Percentiles rank a stretch among this genome's conserved stretches.
These are phyloP conservation scores for Neonectria coccinea DNA, from an alignment of 2,329 filamentous ascomycete species.

Conservation along the genomic window DNA sequence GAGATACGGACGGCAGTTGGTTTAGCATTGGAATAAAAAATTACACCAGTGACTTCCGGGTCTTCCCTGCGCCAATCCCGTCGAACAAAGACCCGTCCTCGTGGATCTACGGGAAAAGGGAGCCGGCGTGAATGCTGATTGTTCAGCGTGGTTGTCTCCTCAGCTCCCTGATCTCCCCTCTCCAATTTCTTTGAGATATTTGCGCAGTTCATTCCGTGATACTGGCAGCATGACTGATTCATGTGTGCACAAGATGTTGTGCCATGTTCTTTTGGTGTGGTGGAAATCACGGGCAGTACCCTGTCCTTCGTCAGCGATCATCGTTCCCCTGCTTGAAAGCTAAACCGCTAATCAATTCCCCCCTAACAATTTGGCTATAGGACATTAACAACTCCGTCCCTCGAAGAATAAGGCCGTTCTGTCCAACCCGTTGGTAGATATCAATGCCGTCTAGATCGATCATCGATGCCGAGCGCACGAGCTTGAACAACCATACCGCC, in stretches of 20 bases:
- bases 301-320: not conserved
- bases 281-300: not conserved
- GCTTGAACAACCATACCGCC: not conserved
- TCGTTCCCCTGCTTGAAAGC: not conserved
- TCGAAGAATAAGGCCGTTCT: not conserved
- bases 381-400: not conserved
- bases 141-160: slow-evolving; percentile 3
- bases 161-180: not conserved
- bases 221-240: not conserved
- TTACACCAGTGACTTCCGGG: not conserved
- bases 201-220: not conserved
- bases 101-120: slow-evolving; percentile 4
- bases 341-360: not conserved
- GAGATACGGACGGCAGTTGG: slow-evolving; percentile 19
- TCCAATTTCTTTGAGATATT: not conserved
- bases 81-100: not conserved
- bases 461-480: not conserved
- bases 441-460: not conserved
- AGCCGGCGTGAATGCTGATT: not conserved
- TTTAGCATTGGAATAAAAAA: not conserved
- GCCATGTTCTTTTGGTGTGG: not conserved
- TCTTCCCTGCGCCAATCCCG: not conserved
- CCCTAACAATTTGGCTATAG: not conserved
- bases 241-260: not conserved
- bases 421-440: not conserved